Evolutionary conservation across 1,284 basidiomycete genomes (phyloP).

Genomic region (Anthracocystis setariae): DNA sequence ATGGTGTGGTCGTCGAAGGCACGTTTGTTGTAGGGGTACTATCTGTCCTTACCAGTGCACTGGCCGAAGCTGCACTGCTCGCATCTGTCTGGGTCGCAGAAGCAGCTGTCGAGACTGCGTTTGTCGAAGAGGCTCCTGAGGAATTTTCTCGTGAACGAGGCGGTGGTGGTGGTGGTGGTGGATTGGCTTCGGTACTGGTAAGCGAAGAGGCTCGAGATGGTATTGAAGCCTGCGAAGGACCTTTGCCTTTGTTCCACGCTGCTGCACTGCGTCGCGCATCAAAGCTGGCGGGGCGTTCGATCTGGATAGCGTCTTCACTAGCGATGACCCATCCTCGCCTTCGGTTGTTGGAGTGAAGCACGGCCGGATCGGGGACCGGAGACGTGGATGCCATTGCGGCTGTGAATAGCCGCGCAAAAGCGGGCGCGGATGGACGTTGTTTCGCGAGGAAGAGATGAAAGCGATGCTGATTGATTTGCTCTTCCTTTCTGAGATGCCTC

Average conservation of each 20-base stretch:
- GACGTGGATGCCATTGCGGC: constrained; percentile 6
- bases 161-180: constrained; percentile 18
- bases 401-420: background rate
- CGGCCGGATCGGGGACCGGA: constrained; percentile 4
- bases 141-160: constrained; percentile 1
- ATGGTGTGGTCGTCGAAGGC: background rate
- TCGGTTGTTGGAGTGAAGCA: constrained; percentile 23
- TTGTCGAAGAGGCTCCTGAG: background rate
- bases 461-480: too few species aligned
- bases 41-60: too few species aligned
- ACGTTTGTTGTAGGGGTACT: background rate
- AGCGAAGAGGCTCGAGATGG: constrained; percentile 38
- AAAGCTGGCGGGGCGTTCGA: constrained; percentile 24
- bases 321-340: constrained; percentile 49
- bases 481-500: too few species aligned
- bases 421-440: background rate
- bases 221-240: constrained; percentile 41
- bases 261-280: constrained; percentile 37
- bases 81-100: too few species aligned
- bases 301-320: constrained; percentile 31
- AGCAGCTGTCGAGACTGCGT: background rate
- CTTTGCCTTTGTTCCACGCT: constrained; percentile 49
- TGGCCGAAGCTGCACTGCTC: too few species aligned
- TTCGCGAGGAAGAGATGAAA: background rate
- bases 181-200: background rate